phyloP scores from a whole-genome alignment of 345 rosid species.

The Euphorbia tirucalli region DNA sequence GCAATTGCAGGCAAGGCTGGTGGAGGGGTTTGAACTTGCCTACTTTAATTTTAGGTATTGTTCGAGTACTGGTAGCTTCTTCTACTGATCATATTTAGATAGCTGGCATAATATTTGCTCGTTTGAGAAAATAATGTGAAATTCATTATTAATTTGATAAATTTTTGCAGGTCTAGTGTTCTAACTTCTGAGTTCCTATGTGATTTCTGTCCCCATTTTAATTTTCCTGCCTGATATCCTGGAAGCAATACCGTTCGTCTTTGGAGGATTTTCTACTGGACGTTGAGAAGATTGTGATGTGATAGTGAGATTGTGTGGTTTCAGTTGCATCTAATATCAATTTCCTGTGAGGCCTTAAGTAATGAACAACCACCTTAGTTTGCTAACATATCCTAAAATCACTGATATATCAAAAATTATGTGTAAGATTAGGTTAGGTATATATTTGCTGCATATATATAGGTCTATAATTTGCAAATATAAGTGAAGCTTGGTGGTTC shows the following conservation, averaged over 20 bases:
- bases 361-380: constrained; percentile 42
- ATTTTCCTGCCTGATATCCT: constrained; percentile 27
- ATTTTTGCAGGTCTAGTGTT: constrained; percentile 56
- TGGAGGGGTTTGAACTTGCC: constrained; percentile 43
- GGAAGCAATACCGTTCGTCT: constrained; percentile 24
- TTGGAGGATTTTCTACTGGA: constrained; percentile 12
- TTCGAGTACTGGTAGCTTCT: constrained; percentile 1
- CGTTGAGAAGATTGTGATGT: constrained; percentile 16
- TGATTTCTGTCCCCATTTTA: constrained; percentile 38
- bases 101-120: not conserved
- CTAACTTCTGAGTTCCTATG: constrained; percentile 43
- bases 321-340: constrained; percentile 10
- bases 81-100: not conserved
- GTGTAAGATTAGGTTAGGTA: constrained; percentile 22
- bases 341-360: constrained; percentile 48
- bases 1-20: constrained; percentile 64
- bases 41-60: constrained; percentile 38
- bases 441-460: not conserved
- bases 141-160: not conserved
- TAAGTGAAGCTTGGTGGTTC: not conserved
- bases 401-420: constrained; percentile 44
- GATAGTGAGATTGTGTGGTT: constrained; percentile 1
- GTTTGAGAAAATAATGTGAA: not conserved
- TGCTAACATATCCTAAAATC: constrained; percentile 39
- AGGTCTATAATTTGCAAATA: not conserved